Base-by-base conservation (phyloP, 139 green algal genomes). In the Trebouxia sp. region DNA sequence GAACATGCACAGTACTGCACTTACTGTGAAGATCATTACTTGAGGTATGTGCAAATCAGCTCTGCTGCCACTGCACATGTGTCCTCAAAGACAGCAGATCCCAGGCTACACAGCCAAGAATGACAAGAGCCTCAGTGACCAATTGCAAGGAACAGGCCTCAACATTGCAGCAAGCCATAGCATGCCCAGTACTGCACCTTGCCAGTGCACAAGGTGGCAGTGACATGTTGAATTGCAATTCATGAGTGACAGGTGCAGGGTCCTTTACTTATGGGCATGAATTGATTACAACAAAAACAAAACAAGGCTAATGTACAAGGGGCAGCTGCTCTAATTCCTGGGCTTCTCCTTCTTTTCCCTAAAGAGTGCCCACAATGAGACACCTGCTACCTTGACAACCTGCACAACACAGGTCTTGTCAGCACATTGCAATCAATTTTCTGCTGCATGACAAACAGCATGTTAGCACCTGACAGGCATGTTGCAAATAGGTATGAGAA, bases 351-450 rank as follows among this genome's bases (percentile, higher is more conserved):
- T 82, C 76, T 82, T 82, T 37, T 82, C 82, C 82, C 95, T 90
- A 93, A 99, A 99, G 43, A 99, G 92, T 42, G 97, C 97, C 51
- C 97, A 84, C 82, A 99, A 89, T 5, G 97, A 93, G 80, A 99
- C 96, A 88, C 97, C 97, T 51, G 97, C 90, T 75, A 99, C 96
- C 94, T 99, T 99, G 35, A 99, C 94, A 30, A 97, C 94, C 90
- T 96, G 87, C 70, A 65, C 8, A 38, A 39, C 8, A 26, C n/a
- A n/a, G n/a, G n/a, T n/a, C n/a, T n/a, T n/a, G n/a, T n/a, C n/a
- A n/a, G n/a, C n/a, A n/a, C n/a, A n/a, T 58, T 58, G 48, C 48
- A 58, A 58, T 17, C 17, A 17, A 14, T 58, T 58, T 14, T 58
- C 48, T n/a, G 17, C 15, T n/a, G 17, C 48, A 58, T 14, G 14